Conservation (phyloP, 1,284 basidiomycete species). For the Chalciporus sp. region DNA sequence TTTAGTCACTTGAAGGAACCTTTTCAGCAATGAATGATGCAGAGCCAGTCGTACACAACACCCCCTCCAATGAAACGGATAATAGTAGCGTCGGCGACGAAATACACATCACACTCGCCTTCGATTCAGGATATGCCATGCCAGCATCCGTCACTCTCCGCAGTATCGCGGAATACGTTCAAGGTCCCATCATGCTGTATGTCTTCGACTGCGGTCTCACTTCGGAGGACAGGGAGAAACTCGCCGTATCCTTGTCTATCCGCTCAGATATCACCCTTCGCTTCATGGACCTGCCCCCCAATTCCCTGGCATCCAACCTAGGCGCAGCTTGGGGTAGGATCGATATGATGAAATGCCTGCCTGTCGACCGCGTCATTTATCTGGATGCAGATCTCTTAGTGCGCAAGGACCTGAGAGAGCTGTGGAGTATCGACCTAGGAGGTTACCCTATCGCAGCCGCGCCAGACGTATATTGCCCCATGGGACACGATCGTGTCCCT, state of each 20-base stretch:
- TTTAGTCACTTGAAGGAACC: background rate
- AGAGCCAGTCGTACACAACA: background rate
- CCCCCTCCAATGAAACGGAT: background rate
- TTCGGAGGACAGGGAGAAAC: slow-evolving; percentile 36
- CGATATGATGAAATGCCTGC: background rate
- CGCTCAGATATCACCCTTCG: slow-evolving; percentile 2
- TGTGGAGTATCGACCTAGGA: slow-evolving; percentile 41
- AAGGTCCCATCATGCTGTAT: slow-evolving; percentile 50
- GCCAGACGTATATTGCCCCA: background rate
- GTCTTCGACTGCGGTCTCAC: slow-evolving; percentile 50
- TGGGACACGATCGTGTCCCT: slow-evolving; percentile 21
- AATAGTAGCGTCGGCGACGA: slow-evolving; percentile 43
- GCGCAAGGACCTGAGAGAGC: slow-evolving; percentile 9
- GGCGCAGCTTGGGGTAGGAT: background rate
- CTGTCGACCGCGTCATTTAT: background rate
- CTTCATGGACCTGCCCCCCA: background rate
- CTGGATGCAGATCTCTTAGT: slow-evolving; percentile 38
- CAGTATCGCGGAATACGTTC: slow-evolving; percentile 40
- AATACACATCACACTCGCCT: slow-evolving; percentile 50
- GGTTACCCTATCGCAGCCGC: background rate
- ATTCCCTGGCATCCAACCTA: slow-evolving; percentile 15
- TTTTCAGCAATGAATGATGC: background rate
- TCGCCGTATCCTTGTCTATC: slow-evolving; percentile 36
- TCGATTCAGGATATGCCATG: slow-evolving; percentile 49
- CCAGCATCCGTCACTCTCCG: slow-evolving; percentile 51